Evolutionary conservation across 2,329 filamentous ascomycete species (phyloP).

Genomic region (Bipolaris cookei): DNA sequence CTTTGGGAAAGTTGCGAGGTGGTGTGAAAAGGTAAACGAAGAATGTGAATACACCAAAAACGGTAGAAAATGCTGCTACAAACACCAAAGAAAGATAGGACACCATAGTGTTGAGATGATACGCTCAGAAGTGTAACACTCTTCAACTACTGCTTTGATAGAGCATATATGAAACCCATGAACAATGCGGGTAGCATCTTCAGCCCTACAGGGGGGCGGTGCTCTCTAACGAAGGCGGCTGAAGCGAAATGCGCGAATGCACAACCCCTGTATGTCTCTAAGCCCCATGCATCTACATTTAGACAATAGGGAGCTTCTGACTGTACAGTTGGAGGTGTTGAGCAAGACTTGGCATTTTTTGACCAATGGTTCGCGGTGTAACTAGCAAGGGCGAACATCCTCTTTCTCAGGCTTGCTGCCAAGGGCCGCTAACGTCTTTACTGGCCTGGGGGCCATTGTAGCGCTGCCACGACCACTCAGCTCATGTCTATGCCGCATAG

Average conservation of each 20-base stretch:
- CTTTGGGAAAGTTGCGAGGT: constrained; percentile 38
- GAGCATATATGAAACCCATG: constrained; percentile 26
- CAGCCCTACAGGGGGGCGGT: constrained; percentile 20
- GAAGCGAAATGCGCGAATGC: constrained; percentile 18
- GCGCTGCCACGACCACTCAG: constrained; percentile 16
- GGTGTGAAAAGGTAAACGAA: constrained; percentile 36
- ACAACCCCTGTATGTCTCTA: constrained; percentile 6
- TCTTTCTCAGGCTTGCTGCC: constrained; percentile 20
- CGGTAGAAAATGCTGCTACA: constrained; percentile 23
- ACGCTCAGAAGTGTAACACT: constrained; percentile 1
- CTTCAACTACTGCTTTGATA: constrained; percentile 4
- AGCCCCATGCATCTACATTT: constrained; percentile 22
- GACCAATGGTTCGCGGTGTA: constrained; percentile 15
- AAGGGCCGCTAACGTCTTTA: constrained; percentile 16
- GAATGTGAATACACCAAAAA: constrained; percentile 30
- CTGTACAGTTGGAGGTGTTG: constrained; percentile 19
- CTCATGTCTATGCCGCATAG: constrained; percentile 14
- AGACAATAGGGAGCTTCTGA: constrained; percentile 28
- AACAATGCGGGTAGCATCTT: constrained; percentile 11
- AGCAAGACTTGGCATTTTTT: constrained; percentile 13
- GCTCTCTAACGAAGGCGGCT: constrained; percentile 17
- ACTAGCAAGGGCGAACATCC: constrained; percentile 18
- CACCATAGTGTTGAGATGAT: constrained; percentile 23
- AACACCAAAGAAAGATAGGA: constrained; percentile 34
- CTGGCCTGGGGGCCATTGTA: neutral